These are phyloP conservation scores for Anthoceros angustus DNA, from an alignment of 225 moss, liverwort and hornwort species.

Conservation along the genomic window DNA sequence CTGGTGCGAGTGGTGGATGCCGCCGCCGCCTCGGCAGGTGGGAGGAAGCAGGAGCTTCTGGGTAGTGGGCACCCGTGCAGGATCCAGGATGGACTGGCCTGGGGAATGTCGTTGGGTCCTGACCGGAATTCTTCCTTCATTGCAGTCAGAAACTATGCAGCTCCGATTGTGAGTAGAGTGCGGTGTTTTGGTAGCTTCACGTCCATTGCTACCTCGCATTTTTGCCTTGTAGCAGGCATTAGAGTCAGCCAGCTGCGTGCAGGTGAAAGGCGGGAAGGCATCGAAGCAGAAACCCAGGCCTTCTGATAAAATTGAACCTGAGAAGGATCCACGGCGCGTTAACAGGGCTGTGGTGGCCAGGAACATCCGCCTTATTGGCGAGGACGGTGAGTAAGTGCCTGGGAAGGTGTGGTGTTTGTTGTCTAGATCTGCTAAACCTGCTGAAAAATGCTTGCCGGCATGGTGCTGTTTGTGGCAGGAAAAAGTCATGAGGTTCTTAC, in stretches of 20 bases:
- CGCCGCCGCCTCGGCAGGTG: not conserved
- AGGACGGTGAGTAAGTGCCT: constrained; percentile 12
- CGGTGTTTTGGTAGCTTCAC: not conserved
- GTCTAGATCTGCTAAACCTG: not conserved
- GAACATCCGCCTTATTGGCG: constrained; percentile 27
- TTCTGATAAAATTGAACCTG: not conserved
- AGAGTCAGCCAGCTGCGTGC: no score
- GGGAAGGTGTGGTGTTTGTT: not conserved
- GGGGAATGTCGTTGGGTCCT: not conserved
- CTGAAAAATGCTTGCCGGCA: not conserved
- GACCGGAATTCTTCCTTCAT: not conserved
- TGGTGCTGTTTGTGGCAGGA: not conserved
- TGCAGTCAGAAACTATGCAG: not conserved
- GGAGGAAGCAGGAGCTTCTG: not conserved
- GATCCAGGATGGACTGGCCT: not conserved
- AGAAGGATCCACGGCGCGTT: constrained; percentile 22
- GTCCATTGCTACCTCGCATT: no score
- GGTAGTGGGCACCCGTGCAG: not conserved
- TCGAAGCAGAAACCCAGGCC: not conserved
- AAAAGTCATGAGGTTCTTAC: constrained; percentile 33
- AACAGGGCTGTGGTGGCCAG: constrained; percentile 40
- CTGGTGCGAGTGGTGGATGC: not conserved
- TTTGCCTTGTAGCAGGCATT: no score
- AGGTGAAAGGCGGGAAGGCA: not conserved
- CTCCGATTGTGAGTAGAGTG: not conserved